Evolutionary conservation across 805 yeast species (phyloP), one percentile per base, ranked within the genome.

Genomic region (Sugiyamaella chiloensis): DNA sequence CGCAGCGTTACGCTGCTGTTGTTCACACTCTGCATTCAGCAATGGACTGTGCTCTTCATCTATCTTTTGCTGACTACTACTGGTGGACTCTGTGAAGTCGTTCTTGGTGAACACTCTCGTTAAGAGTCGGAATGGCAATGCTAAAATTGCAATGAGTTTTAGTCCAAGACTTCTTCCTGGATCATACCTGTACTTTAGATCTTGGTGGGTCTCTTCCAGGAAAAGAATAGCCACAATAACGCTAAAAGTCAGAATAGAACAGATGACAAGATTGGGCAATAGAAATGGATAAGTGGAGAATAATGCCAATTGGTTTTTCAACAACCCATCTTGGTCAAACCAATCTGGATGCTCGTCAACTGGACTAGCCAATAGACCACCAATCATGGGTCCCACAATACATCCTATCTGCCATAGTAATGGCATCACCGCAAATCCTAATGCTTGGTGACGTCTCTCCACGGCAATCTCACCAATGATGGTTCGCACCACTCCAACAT

Each of bases 401-500:
- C 77, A 65, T 4, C 87, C 87, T 17, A 80, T 54, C 57, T 81
- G 81, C 74, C 79, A 82, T 11, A 81, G 63, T 30, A 81, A 61
- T 0, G 87, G 86, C 63, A 81, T 68, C 2, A 79, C 75, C 35
- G 81, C 72, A 56, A 81, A 80, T 1, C 85, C 85, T 6, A 79
- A 47, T 7, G 84, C 82, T 60, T 81, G 85, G 58, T 81, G 85
- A 29, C 69, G 67, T 44, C 78, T 68, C 48, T 80, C 76, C 1
- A 64, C 65, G 3, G 83, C 82, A 12, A 79, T 62, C 58, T 81
- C 87, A 2, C 85, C 87, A 39, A 81, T 68, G 42, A 73, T 64
- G 0, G 87, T 81, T 60, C 87, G 65, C 26, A 81, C 58, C n/a
- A 81, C 85, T 0, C 82, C 80, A 6, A 80, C 76, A 58, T 81